phyloP scores from a whole-genome alignment of 2,329 filamentous ascomycete genomes.

The Penicillium rolfsii region DNA sequence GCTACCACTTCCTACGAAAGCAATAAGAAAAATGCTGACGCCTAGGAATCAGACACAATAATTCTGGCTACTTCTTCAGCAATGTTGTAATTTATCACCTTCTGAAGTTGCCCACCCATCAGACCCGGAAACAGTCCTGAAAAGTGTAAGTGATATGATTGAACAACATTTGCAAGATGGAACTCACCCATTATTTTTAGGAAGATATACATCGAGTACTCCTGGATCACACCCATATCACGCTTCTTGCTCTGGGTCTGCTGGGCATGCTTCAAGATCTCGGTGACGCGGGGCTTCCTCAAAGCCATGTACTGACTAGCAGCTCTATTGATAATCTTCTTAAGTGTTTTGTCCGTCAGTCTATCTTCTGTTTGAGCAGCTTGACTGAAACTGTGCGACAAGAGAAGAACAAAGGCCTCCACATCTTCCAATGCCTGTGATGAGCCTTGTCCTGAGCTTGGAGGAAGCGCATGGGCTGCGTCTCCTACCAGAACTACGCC shows the following conservation, averaged over 20 bases:
- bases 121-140: constrained; percentile 31
- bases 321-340: constrained; percentile 31
- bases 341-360: constrained; percentile 15
- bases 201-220: constrained; percentile 44
- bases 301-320: constrained; percentile 40
- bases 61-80: constrained; percentile 19
- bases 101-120: constrained; percentile 15
- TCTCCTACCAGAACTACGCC: constrained; percentile 60
- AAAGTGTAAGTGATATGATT: constrained; percentile 5
- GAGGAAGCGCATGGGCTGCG: constrained; percentile 60
- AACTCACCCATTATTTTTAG: constrained; percentile 43
- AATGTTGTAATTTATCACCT: constrained; percentile 22
- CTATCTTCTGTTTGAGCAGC: not conserved
- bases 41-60: constrained; percentile 1
- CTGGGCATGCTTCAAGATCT: constrained; percentile 38
- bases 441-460: constrained; percentile 59
- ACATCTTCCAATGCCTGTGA: constrained; percentile 61
- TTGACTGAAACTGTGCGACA: constrained; percentile 36
- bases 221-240: constrained; percentile 38
- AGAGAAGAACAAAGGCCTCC: constrained; percentile 51
- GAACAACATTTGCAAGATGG: not conserved
- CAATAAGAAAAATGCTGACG: not conserved
- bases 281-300: constrained; percentile 40
- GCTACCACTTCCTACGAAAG: not conserved
- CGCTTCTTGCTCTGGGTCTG: constrained; percentile 41